Evolutionary conservation across 2,329 filamentous ascomycete genomes (phyloP).

Genomic region (Fusarium sp.): DNA sequence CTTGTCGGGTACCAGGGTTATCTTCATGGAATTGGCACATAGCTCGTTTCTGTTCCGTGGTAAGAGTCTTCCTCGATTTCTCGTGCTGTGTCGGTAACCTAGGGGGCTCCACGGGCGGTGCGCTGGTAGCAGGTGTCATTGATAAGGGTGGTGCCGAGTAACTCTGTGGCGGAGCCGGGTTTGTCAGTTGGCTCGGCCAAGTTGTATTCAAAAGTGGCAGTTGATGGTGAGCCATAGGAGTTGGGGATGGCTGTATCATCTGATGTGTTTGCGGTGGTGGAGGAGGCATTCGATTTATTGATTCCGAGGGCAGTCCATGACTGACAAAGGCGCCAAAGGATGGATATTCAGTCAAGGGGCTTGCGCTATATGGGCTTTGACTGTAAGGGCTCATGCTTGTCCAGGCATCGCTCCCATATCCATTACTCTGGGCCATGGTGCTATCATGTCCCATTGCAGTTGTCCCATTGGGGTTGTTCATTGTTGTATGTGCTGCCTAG

Average conservation of each 20-base stretch:
- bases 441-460: slow-evolving; percentile 45
- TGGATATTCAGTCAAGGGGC: slow-evolving; percentile 72
- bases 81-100: slow-evolving; percentile 53
- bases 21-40: slow-evolving; percentile 97
- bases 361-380: slow-evolving; percentile 62
- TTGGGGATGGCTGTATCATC: slow-evolving; percentile 45
- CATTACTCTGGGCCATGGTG: slow-evolving; percentile 45
- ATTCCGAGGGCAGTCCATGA: slow-evolving; percentile 61
- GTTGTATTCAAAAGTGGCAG: slow-evolving; percentile 75
- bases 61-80: slow-evolving; percentile 86
- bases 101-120: slow-evolving; percentile 51
- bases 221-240: slow-evolving; percentile 64
- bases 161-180: slow-evolving; percentile 62
- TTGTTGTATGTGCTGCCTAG: slow-evolving; percentile 35
- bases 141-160: slow-evolving; percentile 69
- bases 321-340: slow-evolving; percentile 65
- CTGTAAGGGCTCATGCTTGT: slow-evolving; percentile 69
- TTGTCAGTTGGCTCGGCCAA: slow-evolving; percentile 86
- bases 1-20: slow-evolving; percentile 90
- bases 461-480: slow-evolving; percentile 48
- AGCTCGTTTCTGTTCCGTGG: slow-evolving; percentile 84
- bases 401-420: slow-evolving; percentile 60
- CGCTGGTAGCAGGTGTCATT: slow-evolving; percentile 66
- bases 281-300: slow-evolving; percentile 63
- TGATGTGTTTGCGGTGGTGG: slow-evolving; percentile 56